phyloP scores from a whole-genome alignment of 208 protist genomes.

The Phytomonas francai region DNA sequence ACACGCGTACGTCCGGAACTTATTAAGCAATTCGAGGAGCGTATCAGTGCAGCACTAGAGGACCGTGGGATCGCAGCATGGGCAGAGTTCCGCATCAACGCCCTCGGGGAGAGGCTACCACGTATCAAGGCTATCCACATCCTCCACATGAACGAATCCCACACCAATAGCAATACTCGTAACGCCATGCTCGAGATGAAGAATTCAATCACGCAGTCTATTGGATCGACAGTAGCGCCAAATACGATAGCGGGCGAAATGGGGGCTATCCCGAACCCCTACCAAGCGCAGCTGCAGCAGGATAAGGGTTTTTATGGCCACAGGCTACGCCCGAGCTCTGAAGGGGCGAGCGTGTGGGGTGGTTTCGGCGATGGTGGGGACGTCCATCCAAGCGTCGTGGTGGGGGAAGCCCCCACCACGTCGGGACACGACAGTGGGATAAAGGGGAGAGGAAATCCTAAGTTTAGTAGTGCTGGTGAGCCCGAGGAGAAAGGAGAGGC shows the following conservation, averaged over 20 bases:
- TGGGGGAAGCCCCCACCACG: background rate
- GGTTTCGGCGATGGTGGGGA: too few relatives aligned
- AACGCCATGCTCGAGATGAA: background rate
- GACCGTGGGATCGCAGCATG: constrained; percentile 72
- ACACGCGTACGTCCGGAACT: constrained; percentile 10
- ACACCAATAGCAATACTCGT: background rate
- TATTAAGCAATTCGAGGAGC: constrained; percentile 51
- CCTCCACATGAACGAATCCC: background rate
- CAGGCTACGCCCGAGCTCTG: too few relatives aligned
- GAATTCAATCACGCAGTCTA: too few relatives aligned
- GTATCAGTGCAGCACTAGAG: constrained; percentile 66
- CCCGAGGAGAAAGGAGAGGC: background rate
- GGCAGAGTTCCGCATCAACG: constrained; percentile 51
- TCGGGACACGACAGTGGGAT: background rate
- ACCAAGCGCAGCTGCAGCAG: too few relatives aligned
- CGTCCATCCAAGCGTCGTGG: too few relatives aligned
- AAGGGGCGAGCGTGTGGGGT: too few relatives aligned
- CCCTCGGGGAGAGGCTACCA: constrained; percentile 51
- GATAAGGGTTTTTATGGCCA: too few relatives aligned
- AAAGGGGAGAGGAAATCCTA: background rate
- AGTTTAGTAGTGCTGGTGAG: background rate
- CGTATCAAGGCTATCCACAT: constrained; percentile 13
- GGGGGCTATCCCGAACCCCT: too few relatives aligned
- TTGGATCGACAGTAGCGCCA: too few relatives aligned
- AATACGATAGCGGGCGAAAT: too few relatives aligned